Conservation (phyloP, 2,329 filamentous ascomycete genomes). For the Trichoderma guizhouense region DNA sequence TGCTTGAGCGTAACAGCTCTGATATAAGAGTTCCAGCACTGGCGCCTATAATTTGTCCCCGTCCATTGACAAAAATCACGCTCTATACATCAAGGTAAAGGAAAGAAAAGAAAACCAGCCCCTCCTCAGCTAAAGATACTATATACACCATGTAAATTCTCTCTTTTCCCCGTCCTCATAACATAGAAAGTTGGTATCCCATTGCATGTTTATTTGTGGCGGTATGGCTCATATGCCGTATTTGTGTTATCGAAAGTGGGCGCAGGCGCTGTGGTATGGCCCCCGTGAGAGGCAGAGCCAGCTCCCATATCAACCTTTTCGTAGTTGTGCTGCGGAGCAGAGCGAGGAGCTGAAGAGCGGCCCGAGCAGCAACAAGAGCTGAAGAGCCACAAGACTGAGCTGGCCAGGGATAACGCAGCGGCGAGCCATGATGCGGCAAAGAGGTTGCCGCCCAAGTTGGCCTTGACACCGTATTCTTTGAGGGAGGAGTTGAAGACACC, state of each 20-base stretch:
- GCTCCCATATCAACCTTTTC: slow-evolving; percentile 3
- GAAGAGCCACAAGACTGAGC: slow-evolving; percentile 3
- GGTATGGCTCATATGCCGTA: slow-evolving; percentile 8
- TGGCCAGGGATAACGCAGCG: background rate
- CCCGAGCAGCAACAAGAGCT: slow-evolving; percentile 12
- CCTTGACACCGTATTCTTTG: background rate
- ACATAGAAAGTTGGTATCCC: background rate
- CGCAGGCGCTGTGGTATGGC: background rate
- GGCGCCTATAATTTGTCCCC: background rate
- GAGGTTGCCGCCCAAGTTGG: background rate
- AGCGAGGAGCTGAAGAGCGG: background rate
- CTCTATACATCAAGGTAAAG: too few relatives aligned
- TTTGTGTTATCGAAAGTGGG: background rate
- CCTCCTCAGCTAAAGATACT: background rate
- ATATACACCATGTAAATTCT: background rate
- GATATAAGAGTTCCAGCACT: background rate
- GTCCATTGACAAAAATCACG: background rate
- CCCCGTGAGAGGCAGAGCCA: background rate
- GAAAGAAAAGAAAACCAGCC: background rate
- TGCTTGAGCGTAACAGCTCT: background rate
- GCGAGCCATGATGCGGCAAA: slow-evolving; percentile 11
- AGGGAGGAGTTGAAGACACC: slow-evolving; percentile 4
- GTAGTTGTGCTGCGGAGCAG: background rate
- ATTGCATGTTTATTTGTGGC: background rate
- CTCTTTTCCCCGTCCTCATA: background rate